A percentile compares a stretch with the other conserved stretches of the same genome.
Evolutionary conservation across 31 red algal genomes (phyloP).

Genomic region (Odonthalia washingtoniensis): DNA sequence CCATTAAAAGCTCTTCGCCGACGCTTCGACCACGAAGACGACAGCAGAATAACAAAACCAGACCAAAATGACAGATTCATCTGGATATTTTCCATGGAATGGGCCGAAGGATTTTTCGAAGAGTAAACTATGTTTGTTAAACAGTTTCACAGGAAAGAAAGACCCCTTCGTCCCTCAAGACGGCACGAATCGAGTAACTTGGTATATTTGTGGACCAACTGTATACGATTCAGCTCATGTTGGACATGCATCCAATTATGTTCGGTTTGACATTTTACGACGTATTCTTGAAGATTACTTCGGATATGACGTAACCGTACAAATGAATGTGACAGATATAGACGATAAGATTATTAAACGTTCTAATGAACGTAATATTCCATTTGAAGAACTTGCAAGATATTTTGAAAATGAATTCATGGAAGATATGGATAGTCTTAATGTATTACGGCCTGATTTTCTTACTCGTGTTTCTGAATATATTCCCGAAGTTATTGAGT

Average conservation of each 20-base stretch:
- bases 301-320: conserved; percentile 76
- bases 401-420: conserved; percentile 86
- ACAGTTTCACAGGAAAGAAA: conserved; percentile 82
- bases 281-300: conserved; percentile 91
- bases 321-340: conserved; percentile 99
- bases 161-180: conserved; percentile 55
- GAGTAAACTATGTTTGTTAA: conserved; percentile 64
- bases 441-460: conserved; percentile 79
- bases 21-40: too few relatives aligned
- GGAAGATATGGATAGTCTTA: conserved; percentile 90
- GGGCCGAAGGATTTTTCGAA: conserved; percentile 42
- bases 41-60: too few relatives aligned
- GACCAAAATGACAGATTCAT: neutral
- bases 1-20: too few relatives aligned
- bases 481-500: conserved; percentile 87
- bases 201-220: conserved; percentile 99
- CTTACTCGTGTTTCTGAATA: conserved; percentile 96
- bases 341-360: conserved; percentile 99
- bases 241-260: conserved; percentile 97
- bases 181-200: conserved; percentile 62
- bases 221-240: conserved; percentile 98
- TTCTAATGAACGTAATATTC: conserved; percentile 71
- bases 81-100: conserved; percentile 51
- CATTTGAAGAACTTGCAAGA: conserved; percentile 67
- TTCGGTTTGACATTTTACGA: conserved; percentile 93